Evolutionary conservation across 2,329 filamentous ascomycete genomes (phyloP).

Genomic region (Ophiostoma himal-ulmi): DNA sequence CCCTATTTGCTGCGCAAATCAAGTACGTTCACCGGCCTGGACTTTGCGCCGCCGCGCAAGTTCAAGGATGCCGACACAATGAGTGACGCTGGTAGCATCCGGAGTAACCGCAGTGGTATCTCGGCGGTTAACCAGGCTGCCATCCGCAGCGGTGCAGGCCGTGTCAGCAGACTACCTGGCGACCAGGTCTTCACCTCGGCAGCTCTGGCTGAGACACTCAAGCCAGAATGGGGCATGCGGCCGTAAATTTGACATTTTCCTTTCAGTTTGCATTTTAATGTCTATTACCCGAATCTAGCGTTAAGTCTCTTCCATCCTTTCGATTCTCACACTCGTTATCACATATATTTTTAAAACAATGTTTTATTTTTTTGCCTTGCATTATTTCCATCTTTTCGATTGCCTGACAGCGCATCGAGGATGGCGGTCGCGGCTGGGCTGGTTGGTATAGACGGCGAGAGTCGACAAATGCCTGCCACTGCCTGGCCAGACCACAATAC

Average conservation of each 20-base stretch:
- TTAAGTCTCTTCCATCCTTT: not conserved
- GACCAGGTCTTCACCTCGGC: conserved; percentile 74
- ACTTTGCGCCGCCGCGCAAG: conserved; percentile 73
- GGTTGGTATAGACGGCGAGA: too few species aligned
- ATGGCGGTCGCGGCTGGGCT: not conserved
- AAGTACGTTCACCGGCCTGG: conserved; percentile 68
- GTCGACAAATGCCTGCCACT: not conserved
- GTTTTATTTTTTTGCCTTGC: conserved; percentile 16
- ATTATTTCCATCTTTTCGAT: conserved; percentile 12
- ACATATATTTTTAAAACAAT: not conserved
- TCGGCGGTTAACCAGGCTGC: conserved; percentile 63
- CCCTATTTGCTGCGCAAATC: conserved; percentile 78
- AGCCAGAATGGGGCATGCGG: conserved; percentile 55
- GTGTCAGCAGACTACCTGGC: conserved; percentile 75
- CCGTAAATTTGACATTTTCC: conserved; percentile 25
- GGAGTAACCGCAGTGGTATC: conserved; percentile 70
- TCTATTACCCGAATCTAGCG: conserved; percentile 10
- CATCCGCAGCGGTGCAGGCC: conserved; percentile 76
- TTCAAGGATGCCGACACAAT: conserved; percentile 58
- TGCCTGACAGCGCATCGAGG: not conserved
- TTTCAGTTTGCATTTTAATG: not conserved
- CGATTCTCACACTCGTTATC: conserved; percentile 9
- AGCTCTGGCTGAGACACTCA: conserved; percentile 56
- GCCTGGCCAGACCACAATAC: not conserved
- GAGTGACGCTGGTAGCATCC: conserved; percentile 63